Conservation (phyloP, 768 basidiomycete genomes). For the Tulasnella sp. region DNA sequence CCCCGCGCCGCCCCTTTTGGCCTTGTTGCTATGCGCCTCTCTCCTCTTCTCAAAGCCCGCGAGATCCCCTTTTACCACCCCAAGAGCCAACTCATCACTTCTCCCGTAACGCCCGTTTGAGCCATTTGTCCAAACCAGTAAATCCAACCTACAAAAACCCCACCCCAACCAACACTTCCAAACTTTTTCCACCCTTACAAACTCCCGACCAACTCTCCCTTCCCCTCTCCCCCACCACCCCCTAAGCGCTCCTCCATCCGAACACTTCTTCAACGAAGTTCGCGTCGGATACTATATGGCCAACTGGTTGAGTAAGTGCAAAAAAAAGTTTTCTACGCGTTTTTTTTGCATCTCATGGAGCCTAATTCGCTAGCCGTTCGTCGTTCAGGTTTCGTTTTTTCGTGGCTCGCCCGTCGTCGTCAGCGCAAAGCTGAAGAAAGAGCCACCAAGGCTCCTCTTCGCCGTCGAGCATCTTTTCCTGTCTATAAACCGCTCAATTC, state of each 20-base stretch:
- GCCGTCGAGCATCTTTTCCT: constrained; percentile 6
- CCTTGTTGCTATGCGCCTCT: constrained; percentile 3
- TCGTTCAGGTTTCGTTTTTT: constrained; percentile 3
- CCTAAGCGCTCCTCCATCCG: background rate
- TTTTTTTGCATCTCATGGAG: background rate
- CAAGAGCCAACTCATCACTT: background rate
- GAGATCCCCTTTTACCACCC: background rate
- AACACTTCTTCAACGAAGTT: background rate
- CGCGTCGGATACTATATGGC: constrained; percentile 8
- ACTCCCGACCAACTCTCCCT: background rate
- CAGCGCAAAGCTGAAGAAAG: background rate
- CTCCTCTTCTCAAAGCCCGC: background rate
- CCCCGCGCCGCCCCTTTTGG: background rate
- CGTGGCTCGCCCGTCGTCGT: constrained; percentile 14
- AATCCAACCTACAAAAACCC: background rate
- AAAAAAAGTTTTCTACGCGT: background rate
- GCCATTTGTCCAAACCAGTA: background rate
- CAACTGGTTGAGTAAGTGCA: constrained; percentile 15
- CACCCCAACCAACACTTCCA: background rate
- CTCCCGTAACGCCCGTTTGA: background rate
- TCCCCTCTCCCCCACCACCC: background rate
- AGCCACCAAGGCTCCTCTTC: background rate
- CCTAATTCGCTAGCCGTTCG: background rate
- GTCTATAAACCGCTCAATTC: background rate
- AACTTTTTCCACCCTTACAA: background rate